Evolutionary conservation across 2,329 filamentous ascomycete genomes (phyloP).

Genomic region (Chlorencoelia australis): DNA sequence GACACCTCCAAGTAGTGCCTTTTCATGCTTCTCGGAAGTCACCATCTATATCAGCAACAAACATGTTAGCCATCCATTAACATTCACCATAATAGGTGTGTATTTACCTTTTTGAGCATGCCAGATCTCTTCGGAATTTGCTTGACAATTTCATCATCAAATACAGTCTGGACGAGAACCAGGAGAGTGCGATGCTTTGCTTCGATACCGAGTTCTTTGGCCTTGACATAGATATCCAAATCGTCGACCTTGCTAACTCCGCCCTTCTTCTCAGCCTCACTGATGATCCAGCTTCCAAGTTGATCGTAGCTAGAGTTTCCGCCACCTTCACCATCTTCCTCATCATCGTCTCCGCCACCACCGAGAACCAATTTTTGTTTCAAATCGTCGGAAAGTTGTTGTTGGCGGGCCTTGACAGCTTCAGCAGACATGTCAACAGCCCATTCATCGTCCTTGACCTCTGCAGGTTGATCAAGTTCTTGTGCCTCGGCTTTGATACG

Average conservation of each 20-base stretch:
- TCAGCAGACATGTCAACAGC: constrained; percentile 93
- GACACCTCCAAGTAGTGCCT: constrained; percentile 87
- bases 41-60: constrained; percentile 54
- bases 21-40: constrained; percentile 87
- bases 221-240: constrained; percentile 90
- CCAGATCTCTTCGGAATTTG: constrained; percentile 76
- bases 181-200: constrained; percentile 86
- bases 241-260: constrained; percentile 73
- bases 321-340: constrained; percentile 69
- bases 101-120: constrained; percentile 79
- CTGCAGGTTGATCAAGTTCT: constrained; percentile 57
- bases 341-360: constrained; percentile 66
- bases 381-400: constrained; percentile 86
- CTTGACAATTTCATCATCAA: constrained; percentile 78
- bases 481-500: constrained; percentile 57
- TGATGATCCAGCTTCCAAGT: constrained; percentile 85
- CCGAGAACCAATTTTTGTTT: constrained; percentile 81
- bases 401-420: constrained; percentile 87
- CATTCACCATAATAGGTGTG: background rate
- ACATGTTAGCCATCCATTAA: background rate
- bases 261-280: constrained; percentile 60
- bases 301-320: constrained; percentile 75
- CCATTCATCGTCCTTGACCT: constrained; percentile 83
- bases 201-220: constrained; percentile 91
- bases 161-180: constrained; percentile 87